Evolutionary conservation across 2,329 filamentous ascomycete species (phyloP).

Genomic region (Tolypocladium ovalisporum): DNA sequence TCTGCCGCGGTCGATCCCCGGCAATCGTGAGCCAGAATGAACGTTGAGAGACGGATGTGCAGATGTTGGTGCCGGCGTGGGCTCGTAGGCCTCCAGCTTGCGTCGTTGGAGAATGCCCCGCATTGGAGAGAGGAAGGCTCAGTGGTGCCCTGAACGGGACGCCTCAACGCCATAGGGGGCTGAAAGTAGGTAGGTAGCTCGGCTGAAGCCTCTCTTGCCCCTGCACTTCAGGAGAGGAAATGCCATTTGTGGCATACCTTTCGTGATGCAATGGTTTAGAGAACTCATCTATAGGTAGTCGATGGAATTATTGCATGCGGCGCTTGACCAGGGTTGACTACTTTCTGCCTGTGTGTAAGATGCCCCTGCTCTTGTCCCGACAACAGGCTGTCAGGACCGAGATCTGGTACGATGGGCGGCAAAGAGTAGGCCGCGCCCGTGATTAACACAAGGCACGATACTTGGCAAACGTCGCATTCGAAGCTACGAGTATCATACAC

Average conservation of each 20-base stretch:
- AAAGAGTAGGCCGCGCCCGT: no score
- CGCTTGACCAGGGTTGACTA: background rate
- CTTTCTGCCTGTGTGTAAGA: background rate
- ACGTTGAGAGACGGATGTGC: background rate
- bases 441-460: background rate
- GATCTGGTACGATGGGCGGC: background rate
- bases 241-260: background rate
- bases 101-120: background rate
- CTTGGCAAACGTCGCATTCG: background rate
- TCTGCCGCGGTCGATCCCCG: background rate
- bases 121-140: background rate
- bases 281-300: background rate
- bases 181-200: background rate
- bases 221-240: background rate
- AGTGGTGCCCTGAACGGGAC: background rate
- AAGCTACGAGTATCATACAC: background rate
- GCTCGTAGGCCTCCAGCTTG: background rate
- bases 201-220: background rate
- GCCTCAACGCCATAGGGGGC: background rate
- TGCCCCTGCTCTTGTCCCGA: no score
- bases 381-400: background rate
- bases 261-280: background rate
- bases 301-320: background rate
- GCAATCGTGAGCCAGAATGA: background rate
- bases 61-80: background rate